Base-by-base conservation (phyloP, 2,329 filamentous ascomycete genomes). In the Fusarium liriodendri region DNA sequence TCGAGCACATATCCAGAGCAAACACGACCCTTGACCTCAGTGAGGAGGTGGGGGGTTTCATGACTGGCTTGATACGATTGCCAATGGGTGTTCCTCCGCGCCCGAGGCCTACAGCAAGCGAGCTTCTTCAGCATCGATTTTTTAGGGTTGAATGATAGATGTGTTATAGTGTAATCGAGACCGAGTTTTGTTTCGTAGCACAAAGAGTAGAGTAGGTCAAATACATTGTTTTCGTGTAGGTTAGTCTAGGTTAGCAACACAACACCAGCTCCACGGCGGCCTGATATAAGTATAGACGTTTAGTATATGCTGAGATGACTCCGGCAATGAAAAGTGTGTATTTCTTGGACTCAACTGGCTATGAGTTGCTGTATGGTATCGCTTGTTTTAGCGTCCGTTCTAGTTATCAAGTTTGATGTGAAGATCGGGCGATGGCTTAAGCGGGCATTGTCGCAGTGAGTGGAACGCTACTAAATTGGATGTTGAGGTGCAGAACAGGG, bases 281-380 rank as follows among this genome's bases (percentile, higher is more conserved):
- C 16, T 50, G 45, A 18, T 52, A 52, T 45, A 11, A 20, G 22
- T 11, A 22, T 45, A 7, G 18, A 40, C 18, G 16, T 52, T 32
- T 32, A 9, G 47, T n/a, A 47, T 37, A 14, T 29, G 47, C 18
- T 13, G 29, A 52, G 5, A 29, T 52, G 27, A 14, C 18, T 29
- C 18, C 6, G 18, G n/a, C 25, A 29, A 52, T 7, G 10, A 32
- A 10, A 52, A 52, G 16, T 8, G 25, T 32, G 10, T 29, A n/a
- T 52, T 29, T 52, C 18, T n/a, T 7, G 25, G 47, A n/a, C 14
- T 32, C 38, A 61, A 33, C 69, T 70, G 25, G 60, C 11, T 10
- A 69, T 65, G 33, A 69, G 65, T 2, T 69, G 60, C n/a, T 54
- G 55, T 11, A 57, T 66, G 20, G 20, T 61, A 10, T 60, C 11